Evolutionary conservation across 495 filamentous ascomycete species (phyloP).

Genomic region (Parmelia sp.): DNA sequence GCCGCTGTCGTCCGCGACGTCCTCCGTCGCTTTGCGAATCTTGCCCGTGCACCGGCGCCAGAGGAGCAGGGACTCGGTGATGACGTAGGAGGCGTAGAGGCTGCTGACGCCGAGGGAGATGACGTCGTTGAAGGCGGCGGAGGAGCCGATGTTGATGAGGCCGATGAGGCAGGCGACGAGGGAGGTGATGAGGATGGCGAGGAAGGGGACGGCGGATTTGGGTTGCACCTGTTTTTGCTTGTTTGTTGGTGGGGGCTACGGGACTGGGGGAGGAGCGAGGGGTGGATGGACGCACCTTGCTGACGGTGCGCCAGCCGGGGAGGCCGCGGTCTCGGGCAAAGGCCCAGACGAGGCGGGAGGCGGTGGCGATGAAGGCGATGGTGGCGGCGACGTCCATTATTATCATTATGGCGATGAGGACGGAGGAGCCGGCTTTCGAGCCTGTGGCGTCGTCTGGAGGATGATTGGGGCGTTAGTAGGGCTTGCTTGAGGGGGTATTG

Average conservation of each 20-base stretch:
- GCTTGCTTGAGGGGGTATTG: too few species aligned
- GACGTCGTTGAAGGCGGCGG: constrained; percentile 43
- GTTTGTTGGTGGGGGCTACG: too few species aligned
- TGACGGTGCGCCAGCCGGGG: constrained; percentile 40
- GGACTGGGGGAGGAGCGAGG: too few species aligned
- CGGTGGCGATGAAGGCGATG: constrained; percentile 43
- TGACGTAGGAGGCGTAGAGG: constrained; percentile 42
- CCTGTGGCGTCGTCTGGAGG: constrained; percentile 37
- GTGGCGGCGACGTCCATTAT: constrained; percentile 38
- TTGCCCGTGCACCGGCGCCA: constrained; percentile 38
- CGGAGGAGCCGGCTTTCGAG: constrained; percentile 37
- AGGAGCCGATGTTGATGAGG: constrained; percentile 43
- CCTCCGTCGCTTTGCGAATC: constrained; percentile 28
- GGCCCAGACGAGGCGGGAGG: constrained; percentile 50
- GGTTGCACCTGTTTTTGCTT: constrained; percentile 37
- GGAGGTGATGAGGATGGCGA: constrained; percentile 37
- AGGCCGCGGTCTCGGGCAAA: constrained; percentile 50
- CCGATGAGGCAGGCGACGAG: constrained; percentile 36
- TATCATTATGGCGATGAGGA: constrained; percentile 42
- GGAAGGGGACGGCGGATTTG: constrained; percentile 34
- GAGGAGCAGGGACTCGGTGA: constrained; percentile 41
- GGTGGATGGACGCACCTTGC: constrained; percentile 34
- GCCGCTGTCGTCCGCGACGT: constrained; percentile 23
- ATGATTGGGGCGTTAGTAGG: too few species aligned
- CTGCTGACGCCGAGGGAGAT: constrained; percentile 39